Evolutionary conservation across 768 basidiomycete species (phyloP).

Genomic region (Leccinum aurantiacum): DNA sequence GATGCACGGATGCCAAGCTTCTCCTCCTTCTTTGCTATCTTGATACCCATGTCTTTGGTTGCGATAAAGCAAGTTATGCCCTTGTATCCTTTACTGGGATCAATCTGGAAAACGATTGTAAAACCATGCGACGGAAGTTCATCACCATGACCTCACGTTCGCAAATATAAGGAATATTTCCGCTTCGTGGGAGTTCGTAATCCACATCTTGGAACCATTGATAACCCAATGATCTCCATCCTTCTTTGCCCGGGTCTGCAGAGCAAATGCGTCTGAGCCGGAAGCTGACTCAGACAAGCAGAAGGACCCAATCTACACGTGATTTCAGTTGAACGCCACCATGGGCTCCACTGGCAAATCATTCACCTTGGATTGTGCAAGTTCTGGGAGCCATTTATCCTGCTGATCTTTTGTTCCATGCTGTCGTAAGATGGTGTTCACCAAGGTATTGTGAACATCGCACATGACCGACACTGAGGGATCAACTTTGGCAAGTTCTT

Average conservation of each 20-base stretch:
- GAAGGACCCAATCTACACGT: conserved; percentile 84
- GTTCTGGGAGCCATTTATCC: conserved; percentile 83
- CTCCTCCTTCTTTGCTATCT: conserved; percentile 98
- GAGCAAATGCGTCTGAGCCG: conserved; percentile 95
- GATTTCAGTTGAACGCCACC: not conserved
- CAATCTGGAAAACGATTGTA: conserved; percentile 45
- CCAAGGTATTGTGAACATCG: conserved; percentile 98
- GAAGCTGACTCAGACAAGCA: conserved; percentile 91
- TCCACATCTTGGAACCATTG: conserved; percentile 99
- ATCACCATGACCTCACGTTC: conserved; percentile 56
- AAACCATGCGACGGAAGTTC: not conserved
- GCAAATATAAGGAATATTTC: conserved; percentile 94
- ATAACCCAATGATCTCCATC: conserved; percentile 84
- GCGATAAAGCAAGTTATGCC: conserved; percentile 98
- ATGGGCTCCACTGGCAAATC: not conserved
- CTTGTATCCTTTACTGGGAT: conserved; percentile 95
- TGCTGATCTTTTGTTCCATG: conserved; percentile 85
- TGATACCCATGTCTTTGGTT: conserved; percentile 93
- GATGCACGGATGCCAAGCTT: conserved; percentile 97
- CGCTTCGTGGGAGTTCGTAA: conserved; percentile 92
- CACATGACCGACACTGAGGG: conserved; percentile 95
- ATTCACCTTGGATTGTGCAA: conserved; percentile 72
- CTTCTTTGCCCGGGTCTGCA: conserved; percentile 89
- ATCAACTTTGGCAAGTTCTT: conserved; percentile 95
- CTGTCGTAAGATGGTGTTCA: conserved; percentile 89